phyloP scores from a whole-genome alignment of 2,329 filamentous ascomycete genomes.

The Epicoccum nigrum region DNA sequence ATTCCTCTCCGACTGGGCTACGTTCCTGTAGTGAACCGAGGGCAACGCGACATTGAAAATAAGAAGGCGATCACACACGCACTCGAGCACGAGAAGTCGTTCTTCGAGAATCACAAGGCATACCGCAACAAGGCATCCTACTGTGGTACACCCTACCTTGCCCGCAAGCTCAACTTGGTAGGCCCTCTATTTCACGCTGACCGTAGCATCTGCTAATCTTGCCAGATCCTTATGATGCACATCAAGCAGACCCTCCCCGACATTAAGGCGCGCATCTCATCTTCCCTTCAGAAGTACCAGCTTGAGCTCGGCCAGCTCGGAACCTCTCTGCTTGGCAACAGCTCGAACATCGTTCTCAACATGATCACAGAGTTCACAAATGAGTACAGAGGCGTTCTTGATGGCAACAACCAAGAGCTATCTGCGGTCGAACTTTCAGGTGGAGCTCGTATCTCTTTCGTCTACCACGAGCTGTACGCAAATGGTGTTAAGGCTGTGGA shows the following conservation, averaged over 20 bases:
- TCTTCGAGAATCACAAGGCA: conserved; percentile 98
- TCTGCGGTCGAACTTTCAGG: conserved; percentile 94
- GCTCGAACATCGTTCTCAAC: conserved; percentile 93
- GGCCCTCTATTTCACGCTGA: conserved; percentile 20
- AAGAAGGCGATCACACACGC: conserved; percentile 92
- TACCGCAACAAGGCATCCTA: conserved; percentile 99
- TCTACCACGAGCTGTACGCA: conserved; percentile 97
- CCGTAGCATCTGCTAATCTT: conserved; percentile 30
- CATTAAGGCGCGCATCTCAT: conserved; percentile 96
- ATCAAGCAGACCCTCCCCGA: conserved; percentile 99
- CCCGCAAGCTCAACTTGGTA: conserved; percentile 90
- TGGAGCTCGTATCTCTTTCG: conserved; percentile 97
- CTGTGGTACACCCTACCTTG: conserved; percentile 96
- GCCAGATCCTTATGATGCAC: conserved; percentile 97
- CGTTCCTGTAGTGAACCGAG: conserved; percentile 96
- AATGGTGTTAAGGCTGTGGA: conserved; percentile 98
- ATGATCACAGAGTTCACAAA: conserved; percentile 99
- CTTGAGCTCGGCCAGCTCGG: conserved; percentile 82
- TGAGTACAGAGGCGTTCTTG: conserved; percentile 93
- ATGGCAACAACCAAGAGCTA: conserved; percentile 95
- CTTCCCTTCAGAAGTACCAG: conserved; percentile 89
- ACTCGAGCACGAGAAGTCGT: conserved; percentile 91
- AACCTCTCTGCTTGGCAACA: conserved; percentile 94
- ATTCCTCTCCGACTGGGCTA: conserved; percentile 95
- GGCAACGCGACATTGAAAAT: conserved; percentile 97